Evolutionary conservation across 2,329 filamentous ascomycete genomes (phyloP), one percentile per base, ranked within the genome.

Genomic region (Tolypocladium cylindrosporum): DNA sequence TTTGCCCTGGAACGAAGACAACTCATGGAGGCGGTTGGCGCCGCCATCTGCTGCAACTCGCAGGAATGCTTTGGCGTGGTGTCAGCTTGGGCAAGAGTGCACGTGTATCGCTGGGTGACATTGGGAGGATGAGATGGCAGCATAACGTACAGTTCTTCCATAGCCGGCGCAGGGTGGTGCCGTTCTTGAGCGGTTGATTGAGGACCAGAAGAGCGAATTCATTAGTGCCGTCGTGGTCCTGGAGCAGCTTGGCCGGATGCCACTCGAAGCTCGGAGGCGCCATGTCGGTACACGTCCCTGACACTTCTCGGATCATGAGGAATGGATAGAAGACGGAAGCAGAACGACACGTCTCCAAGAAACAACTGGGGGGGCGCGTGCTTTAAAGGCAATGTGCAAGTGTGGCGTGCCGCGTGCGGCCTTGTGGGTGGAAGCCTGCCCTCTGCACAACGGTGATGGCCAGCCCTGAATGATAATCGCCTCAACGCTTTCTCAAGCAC

Each of bases 21-120:
- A 70, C 39, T 78, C 69, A 58, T 78, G 74, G 72, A 97, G 79
- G 42, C 84, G 81, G 68, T 97, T 96, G 52, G 92, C 92, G 31
- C 91, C 94, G 57, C 92, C 94, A 74, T 99, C 94, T 36, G 91
- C 94, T 59, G 91, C 96, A 56, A 97, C 79, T 31, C 82, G 83
- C 61, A 86, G 80, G 27, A 74, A 76, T 56, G 89, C 87, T 89
- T 55, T 36, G 42, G 39, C 11, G 45, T 40, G 14, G 31, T 24
- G 52, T 59, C 51, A 59, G 59, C 24, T 16, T 1, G 55, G 36
- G 42, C 31, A 14, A 19, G 43, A 21, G 27, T 42, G 37, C 14
- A 9, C 4, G 21, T 27, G n/a, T 58, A 37, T 36, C 19, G 19
- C 16, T 21, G 39, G 1, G 16, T 13, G 6, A 42, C 7, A n/a